phyloP scores from a whole-genome alignment of 768 basidiomycete genomes.

The Naematelia aurantialba region DNA sequence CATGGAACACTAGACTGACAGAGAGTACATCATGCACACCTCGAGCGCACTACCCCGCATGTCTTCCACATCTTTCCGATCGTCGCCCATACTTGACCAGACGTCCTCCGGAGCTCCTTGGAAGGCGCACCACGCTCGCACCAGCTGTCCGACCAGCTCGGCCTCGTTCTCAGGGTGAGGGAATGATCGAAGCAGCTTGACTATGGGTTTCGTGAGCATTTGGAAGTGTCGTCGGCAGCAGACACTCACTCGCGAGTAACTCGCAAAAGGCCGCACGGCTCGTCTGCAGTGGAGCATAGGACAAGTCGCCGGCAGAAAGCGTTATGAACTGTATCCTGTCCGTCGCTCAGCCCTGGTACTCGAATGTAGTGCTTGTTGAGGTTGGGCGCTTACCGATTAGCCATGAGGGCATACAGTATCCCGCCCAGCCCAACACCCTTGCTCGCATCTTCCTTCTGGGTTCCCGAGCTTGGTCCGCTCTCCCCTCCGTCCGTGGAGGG shows the following conservation, averaged over 20 bases:
- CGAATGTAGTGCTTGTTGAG: neutral
- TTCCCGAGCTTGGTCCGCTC: constrained; percentile 3
- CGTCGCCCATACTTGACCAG: constrained; percentile 59
- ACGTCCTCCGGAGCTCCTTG: constrained; percentile 69
- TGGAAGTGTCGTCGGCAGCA: neutral
- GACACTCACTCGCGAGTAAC: constrained; percentile 61
- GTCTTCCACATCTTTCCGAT: constrained; percentile 61
- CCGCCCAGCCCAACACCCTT: constrained; percentile 16
- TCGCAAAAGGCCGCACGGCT: constrained; percentile 77
- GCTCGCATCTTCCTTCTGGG: neutral
- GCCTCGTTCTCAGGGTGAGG: constrained; percentile 62
- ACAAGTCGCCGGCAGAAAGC: constrained; percentile 66
- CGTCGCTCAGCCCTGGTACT: neutral
- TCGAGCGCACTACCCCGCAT: constrained; percentile 75
- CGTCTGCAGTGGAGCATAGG: constrained; percentile 66
- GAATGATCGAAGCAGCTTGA: constrained; percentile 75
- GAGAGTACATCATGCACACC: constrained; percentile 54
- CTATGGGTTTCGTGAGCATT: constrained; percentile 12
- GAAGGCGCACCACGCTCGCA: constrained; percentile 78
- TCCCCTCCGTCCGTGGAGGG: constrained; percentile 14
- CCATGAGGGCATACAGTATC: constrained; percentile 47
- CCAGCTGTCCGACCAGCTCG: constrained; percentile 73
- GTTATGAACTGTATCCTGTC: constrained; percentile 63
- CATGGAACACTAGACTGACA: neutral
- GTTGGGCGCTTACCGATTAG: constrained; percentile 35